Evolutionary conservation across 2,329 filamentous ascomycete species (phyloP).

Genomic region (Achaetomium macrosporum): DNA sequence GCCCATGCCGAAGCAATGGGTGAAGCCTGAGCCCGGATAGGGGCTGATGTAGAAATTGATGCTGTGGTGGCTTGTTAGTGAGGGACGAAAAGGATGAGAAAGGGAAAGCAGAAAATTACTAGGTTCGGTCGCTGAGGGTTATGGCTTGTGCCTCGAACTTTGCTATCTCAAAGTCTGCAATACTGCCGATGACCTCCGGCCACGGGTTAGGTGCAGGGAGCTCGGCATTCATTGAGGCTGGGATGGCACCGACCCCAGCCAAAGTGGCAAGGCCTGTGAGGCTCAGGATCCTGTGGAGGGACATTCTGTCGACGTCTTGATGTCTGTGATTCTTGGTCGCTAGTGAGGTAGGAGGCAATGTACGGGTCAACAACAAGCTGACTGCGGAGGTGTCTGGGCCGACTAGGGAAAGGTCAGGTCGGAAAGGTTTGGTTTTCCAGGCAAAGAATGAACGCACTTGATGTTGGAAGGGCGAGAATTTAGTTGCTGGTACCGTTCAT

Average conservation of each 20-base stretch:
- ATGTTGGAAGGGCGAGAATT: not conserved
- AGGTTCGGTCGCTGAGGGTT: conserved; percentile 18
- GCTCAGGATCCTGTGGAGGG: not conserved
- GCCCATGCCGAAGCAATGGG: conserved; percentile 19
- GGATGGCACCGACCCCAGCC: not conserved
- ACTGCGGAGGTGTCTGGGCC: not conserved
- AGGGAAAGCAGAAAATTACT: conserved; percentile 1
- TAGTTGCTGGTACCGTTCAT: not conserved
- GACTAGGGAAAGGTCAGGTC: not conserved
- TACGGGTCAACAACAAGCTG: no score
- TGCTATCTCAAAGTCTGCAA: conserved; percentile 17
- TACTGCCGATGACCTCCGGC: not conserved
- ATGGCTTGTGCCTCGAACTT: conserved; percentile 20
- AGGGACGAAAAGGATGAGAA: not conserved
- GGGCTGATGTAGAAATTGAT: conserved; percentile 20
- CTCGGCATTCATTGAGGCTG: not conserved
- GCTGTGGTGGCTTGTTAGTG: conserved; percentile 5
- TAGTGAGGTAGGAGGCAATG: no score
- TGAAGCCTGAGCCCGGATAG: not conserved
- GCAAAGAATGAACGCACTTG: not conserved
- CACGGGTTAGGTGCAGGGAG: not conserved
- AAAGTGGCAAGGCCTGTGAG: not conserved
- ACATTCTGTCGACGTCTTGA: not conserved
- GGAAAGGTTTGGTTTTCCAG: not conserved
- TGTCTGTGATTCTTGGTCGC: not conserved